Base-by-base conservation (phyloP, 23 red algal species). In the Gracilariopsis chorda region DNA sequence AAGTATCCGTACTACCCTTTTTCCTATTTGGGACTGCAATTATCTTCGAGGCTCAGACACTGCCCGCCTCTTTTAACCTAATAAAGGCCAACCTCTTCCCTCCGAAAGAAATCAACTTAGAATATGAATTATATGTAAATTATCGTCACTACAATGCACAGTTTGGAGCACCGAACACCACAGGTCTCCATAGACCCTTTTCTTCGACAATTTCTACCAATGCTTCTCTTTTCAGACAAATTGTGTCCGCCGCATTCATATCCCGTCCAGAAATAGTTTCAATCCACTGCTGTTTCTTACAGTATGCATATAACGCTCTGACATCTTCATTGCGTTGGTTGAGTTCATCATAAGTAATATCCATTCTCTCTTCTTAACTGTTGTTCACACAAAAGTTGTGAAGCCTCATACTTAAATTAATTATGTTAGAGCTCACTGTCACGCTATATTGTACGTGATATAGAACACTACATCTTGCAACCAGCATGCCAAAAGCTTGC, bases 401-500 rank as follows among this genome's bases (percentile, higher is more conserved):
- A 2, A 64, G 20, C 24, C 36, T 64, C 59, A 64, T 64, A 33
- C 51, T 63, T 25, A 61, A 63, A 3, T 33, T n/a, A 60, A 61
- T 16, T 39, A 19, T 43, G 2, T n/a, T 30, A 13, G 8, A 44
- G 42, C 56, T 27, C 49, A 57, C 56, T 39, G 29, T 35, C 24
- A 30, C 52, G 45, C 36, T 14, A 20, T 41, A 48, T 21, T 34
- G 49, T 0, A 58, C 52, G 21, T 29, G 17, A 19, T 83, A 37
- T 34, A 83, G 56, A 16, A 62, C 64, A n/a, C 51, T 21, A 28
- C 78, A 61, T 64, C 57, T 35, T 58, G 78, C 56, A 27, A 45
- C 21, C 17, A 83, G 35, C 2, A 83, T 67, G 8, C 48, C 53
- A 20, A 83, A 83, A 46, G 78, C 57, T 83, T 83, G 78, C 78